Conservation (phyloP, 805 yeast genomes). For the Monosporozyma siamensis region DNA sequence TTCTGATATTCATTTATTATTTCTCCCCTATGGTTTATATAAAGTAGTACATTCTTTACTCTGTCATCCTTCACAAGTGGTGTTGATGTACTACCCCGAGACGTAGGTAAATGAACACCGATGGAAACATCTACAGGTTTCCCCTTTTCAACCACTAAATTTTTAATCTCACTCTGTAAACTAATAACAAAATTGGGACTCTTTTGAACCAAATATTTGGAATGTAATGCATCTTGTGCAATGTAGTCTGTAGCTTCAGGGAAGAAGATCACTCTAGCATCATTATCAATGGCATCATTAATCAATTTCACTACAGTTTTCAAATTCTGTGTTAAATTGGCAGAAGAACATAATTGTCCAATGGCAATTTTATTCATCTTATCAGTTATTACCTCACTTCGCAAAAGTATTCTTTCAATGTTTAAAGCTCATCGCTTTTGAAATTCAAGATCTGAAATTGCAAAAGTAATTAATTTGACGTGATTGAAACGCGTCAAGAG, state of each 20-base stretch:
- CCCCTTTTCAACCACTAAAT: constrained; percentile 31
- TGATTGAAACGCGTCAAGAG: too few species aligned
- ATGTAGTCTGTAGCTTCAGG: constrained; percentile 94
- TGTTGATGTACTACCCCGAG: constrained; percentile 25
- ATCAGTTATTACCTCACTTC: too few species aligned
- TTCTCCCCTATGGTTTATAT: constrained; percentile 58
- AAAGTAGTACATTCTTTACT: constrained; percentile 64
- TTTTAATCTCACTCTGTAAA: constrained; percentile 38
- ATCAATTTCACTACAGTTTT: constrained; percentile 50
- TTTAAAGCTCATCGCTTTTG: too few species aligned
- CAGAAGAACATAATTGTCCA: constrained; percentile 77
- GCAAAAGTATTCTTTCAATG: too few species aligned
- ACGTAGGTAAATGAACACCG: constrained; percentile 75
- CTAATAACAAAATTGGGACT: constrained; percentile 35
- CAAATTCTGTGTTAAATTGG: constrained; percentile 52
- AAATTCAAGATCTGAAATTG: too few species aligned
- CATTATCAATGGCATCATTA: constrained; percentile 47
- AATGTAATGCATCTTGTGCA: constrained; percentile 58
- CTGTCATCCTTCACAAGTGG: constrained; percentile 29
- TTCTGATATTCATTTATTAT: constrained; percentile 69
- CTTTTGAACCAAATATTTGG: constrained; percentile 48
- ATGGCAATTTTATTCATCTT: constrained; percentile 45
- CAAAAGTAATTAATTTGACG: too few species aligned
- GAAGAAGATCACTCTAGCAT: constrained; percentile 64
- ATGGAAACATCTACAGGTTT: constrained; percentile 57